Conservation (phyloP, 306 rosid genomes). For the apple (Malus domestica) region ASM211411v1 NC_041803.1:9882501-9883000, state of each 20-base stretch:
- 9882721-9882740: conserved; percentile 78
- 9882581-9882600: neutral
- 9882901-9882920: conserved; percentile 51
- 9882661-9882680: conserved; percentile 92
- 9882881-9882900: conserved; percentile 45
- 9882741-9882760: conserved; percentile 40
- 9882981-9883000: neutral
- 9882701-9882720: conserved; percentile 84
- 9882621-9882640: conserved; percentile 99
- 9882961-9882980: neutral
- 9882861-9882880: conserved; percentile 84
- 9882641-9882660: conserved; percentile 96
- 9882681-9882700: conserved; percentile 99
- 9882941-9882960: neutral
- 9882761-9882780: neutral
- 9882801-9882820: conserved; percentile 2
- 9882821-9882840: conserved; percentile 68
- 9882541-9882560: neutral
- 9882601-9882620: neutral
- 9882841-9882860: conserved; percentile 75
- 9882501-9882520: neutral
- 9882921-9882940: neutral
- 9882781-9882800: neutral
- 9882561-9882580: neutral
- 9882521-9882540: neutral